Conservation (phyloP, 345 rosid genomes). For the Hirschfeldia incana region DNA sequence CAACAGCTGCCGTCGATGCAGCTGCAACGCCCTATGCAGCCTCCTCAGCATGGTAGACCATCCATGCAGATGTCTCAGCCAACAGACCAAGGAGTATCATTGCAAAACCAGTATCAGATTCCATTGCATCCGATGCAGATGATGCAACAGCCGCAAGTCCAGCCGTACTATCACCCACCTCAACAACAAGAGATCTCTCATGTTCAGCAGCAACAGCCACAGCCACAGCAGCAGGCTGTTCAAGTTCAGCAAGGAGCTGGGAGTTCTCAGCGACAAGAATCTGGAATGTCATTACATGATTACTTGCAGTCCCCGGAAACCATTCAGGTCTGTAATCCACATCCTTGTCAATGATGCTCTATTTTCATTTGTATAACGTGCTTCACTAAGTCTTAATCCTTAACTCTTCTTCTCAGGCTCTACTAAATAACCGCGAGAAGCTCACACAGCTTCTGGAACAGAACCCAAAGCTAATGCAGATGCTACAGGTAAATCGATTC, state of each 20-base stretch:
- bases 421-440: slow-evolving; percentile 86
- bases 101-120: slow-evolving; percentile 63
- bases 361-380: slow-evolving; percentile 12
- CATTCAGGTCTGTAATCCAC: slow-evolving; percentile 61
- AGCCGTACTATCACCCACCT: slow-evolving; percentile 62
- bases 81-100: slow-evolving; percentile 60
- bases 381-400: slow-evolving; percentile 16
- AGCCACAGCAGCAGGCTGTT: slow-evolving; percentile 57
- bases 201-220: slow-evolving; percentile 57
- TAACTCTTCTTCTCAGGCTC: slow-evolving; percentile 52
- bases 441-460: slow-evolving; percentile 97
- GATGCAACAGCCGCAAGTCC: slow-evolving; percentile 67
- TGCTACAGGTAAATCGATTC: slow-evolving; percentile 75
- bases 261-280: slow-evolving; percentile 63
- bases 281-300: slow-evolving; percentile 86
- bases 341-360: neutral
- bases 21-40: slow-evolving; percentile 81
- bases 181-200: slow-evolving; percentile 74
- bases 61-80: slow-evolving; percentile 59
- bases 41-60: slow-evolving; percentile 81
- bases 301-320: slow-evolving; percentile 93
- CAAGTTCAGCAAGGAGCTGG: slow-evolving; percentile 62
- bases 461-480: slow-evolving; percentile 93
- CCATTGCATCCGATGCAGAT: slow-evolving; percentile 68
- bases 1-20: slow-evolving; percentile 87